phyloP scores from a whole-genome alignment of 345 rosid genomes.

The Tarenaya hassleriana region DNA sequence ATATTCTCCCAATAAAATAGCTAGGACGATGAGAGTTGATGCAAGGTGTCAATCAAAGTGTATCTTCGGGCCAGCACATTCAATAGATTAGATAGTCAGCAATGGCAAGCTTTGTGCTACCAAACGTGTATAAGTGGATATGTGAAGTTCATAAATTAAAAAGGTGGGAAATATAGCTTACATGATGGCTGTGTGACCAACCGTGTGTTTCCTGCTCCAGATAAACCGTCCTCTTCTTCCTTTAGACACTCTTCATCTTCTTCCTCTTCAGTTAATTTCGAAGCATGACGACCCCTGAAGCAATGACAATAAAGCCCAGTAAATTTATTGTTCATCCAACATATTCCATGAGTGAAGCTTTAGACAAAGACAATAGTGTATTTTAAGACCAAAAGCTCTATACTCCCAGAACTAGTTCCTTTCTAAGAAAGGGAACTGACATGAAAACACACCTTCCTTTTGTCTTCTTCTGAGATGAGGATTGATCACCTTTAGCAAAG shows the following conservation, averaged over 20 bases:
- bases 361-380: neutral
- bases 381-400: neutral
- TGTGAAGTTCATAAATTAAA: no score
- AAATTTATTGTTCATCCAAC: neutral
- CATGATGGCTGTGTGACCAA: constrained; percentile 75
- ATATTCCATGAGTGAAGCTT: neutral
- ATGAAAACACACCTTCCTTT: constrained; percentile 65
- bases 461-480: constrained; percentile 61
- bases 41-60: neutral
- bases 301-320: neutral
- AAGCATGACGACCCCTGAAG: constrained; percentile 75
- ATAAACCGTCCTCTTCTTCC: constrained; percentile 68
- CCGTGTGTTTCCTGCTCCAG: constrained; percentile 58
- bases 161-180: constrained; percentile 22
- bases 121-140: no score
- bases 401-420: no score
- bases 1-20: neutral
- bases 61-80: neutral
- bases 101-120: no score
- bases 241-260: constrained; percentile 83
- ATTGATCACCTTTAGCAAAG: constrained; percentile 74
- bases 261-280: constrained; percentile 82
- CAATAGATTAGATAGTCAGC: no score
- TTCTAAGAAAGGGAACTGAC: neutral
- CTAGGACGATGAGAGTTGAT: constrained; percentile 5